These are phyloP conservation scores for Paramecium pentaurelia DNA, from an alignment of 73 alveolate species.

Conservation along the genomic window DNA sequence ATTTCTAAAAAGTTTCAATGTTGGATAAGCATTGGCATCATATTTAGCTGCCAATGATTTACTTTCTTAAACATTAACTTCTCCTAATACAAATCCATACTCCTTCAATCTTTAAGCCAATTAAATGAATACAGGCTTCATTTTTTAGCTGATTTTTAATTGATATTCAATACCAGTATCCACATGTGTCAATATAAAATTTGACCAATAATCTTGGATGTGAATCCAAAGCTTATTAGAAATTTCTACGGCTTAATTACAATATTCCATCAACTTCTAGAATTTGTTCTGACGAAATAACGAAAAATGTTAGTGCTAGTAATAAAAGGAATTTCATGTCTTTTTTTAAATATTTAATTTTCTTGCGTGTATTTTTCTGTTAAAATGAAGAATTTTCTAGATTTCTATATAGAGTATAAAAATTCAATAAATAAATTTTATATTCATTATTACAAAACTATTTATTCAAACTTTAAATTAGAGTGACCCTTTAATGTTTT, in stretches of 20 bases:
- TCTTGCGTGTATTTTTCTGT: slow-evolving; percentile 8
- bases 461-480: background rate
- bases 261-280: background rate
- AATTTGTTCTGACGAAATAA: background rate
- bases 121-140: slow-evolving; percentile 18
- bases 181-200: slow-evolving; percentile 7
- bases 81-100: background rate
- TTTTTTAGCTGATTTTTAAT: background rate
- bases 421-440: background rate
- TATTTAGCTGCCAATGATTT: background rate
- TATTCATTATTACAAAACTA: background rate
- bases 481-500: background rate
- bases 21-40: slow-evolving; percentile 18
- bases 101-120: background rate
- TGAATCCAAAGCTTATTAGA: background rate
- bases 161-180: slow-evolving; percentile 16
- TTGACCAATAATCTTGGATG: slow-evolving; percentile 14
- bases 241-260: slow-evolving; percentile 1
- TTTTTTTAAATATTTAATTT: background rate
- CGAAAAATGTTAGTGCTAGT: background rate
- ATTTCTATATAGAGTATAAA: background rate
- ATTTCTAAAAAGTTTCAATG: background rate
- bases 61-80: slow-evolving; percentile 1
- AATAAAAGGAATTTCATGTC: background rate
- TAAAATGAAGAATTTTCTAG: background rate